Base-by-base conservation (phyloP, 371 early-diverging fungal genomes). In the Lichtheimia hyalospora region DNA sequence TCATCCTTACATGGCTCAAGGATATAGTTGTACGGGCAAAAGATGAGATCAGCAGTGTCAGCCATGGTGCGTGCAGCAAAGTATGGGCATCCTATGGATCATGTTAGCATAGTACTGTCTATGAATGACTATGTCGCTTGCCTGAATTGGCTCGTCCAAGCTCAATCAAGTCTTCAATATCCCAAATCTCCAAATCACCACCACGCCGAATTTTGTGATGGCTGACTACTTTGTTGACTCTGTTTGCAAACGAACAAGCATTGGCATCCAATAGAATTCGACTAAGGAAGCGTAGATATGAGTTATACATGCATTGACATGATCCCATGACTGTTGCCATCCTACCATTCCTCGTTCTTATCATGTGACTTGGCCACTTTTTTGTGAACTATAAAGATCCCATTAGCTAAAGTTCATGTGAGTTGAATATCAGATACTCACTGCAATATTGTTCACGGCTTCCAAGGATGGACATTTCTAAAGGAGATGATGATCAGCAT, bases 11-110 rank as follows among this genome's bases (percentile, higher is more conserved):
- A 56, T 5, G 91, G 84, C 73, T 95, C 92, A 18, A 97, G 79
- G 0, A 97, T 73, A 66, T 96, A 97, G 64, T 94, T 96, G 74
- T 98, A 98, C 0, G 98, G 98, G 34, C 92, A 86, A 63, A 96
- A 95, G 1, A 96, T 72, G 6, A 98, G 73, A 24, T 94, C 91
- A 8, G 94, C 92, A 4, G 63, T 55, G 16, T 73, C 75, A 8
- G 81, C 73, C 14, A 84, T 18, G 3, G 85, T 82, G 53, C 88
- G 73, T 1, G 93, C 58, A 6, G 91, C 84, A 71, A 79, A 97
- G 68, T 96, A 97, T 1, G 98, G 92, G 52, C 98, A 97, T 0
- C 75, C 84, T 70, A 66, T n/a, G n/a, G n/a, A n/a, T n/a, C n/a
- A n/a, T n/a, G n/a, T n/a, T n/a, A n/a, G n/a, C n/a, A n/a, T n/a